Base-by-base conservation (phyloP, 441 rosid species). In the Adansonia gregorii region DNA sequence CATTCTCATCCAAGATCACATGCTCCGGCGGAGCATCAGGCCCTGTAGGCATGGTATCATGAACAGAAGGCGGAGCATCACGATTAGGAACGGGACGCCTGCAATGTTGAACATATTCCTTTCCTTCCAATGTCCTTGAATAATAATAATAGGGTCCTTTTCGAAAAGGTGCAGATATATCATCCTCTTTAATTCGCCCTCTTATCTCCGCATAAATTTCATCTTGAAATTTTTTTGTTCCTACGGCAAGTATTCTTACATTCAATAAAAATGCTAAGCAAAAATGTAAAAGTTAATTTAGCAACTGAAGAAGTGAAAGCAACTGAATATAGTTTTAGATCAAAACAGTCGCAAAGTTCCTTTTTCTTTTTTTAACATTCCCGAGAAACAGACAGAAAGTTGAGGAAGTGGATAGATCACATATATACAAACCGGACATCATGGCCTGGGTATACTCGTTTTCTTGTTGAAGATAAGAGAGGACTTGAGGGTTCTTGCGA, bases 131-230 rank as follows among this genome's bases (percentile, higher is more conserved):
- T 71, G 83, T 89, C 80, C 91, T 90, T 43, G 72, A 10, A 46
- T 93, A 93, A 67, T 93, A 95, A 75, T 91, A 93, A 82, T 89
- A 95, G 72, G 89, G 77, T 51, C 93, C 95, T 78, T 84, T 86
- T 20, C 97, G 88, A 35, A 76, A 46, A 31, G 98, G 99, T 31
- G 89, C 95, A 59, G 94, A 82, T 15, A 87, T 88, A 59, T 95
- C 99, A 73, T 91, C 98, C 88, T 95, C 97, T 85, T 95, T 93
- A 79, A 95, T 83, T 82, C 98, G 83, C 46, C 89, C 95, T 80
- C 86, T 86, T 64, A 95, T 90, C 83, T 93, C 99, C 66, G 85
- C 79, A 81, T 84, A 95, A 17, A 95, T 83, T 52, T 88, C 76
- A 76, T 90, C 85, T 83, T 92, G 91, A 73, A 93, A 82, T 71